Conservation (phyloP, 352 stramenopile species). For the Phytophthora melonis region DNA sequence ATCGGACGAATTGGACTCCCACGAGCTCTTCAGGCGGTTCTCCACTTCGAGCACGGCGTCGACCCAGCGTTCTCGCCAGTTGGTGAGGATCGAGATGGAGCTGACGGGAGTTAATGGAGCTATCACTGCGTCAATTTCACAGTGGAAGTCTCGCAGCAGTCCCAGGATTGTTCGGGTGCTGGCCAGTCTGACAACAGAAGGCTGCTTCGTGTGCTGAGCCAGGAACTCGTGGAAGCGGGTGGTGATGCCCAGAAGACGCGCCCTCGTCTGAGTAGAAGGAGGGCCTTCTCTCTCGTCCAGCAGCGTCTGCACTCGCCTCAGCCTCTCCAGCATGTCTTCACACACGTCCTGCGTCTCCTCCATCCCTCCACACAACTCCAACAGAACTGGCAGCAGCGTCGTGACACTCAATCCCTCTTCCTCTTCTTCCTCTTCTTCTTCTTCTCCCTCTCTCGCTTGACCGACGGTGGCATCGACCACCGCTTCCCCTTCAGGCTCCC, state of each 20-base stretch:
- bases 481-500: slow-evolving; percentile 8
- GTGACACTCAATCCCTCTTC: slow-evolving; percentile 6
- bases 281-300: slow-evolving; percentile 2
- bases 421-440: background rate
- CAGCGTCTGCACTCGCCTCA: slow-evolving; percentile 10
- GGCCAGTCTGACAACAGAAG: slow-evolving; percentile 19
- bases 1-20: slow-evolving; percentile 14
- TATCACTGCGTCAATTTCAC: slow-evolving; percentile 11
- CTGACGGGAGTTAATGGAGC: background rate
- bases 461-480: background rate
- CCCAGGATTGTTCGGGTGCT: slow-evolving; percentile 22
- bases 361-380: slow-evolving; percentile 13
- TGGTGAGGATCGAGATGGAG: background rate
- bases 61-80: slow-evolving; percentile 13
- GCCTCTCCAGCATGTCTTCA: slow-evolving; percentile 20
- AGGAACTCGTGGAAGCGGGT: slow-evolving; percentile 22
- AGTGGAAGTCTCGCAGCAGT: slow-evolving; percentile 8
- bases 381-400: slow-evolving; percentile 3
- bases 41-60: slow-evolving; percentile 4
- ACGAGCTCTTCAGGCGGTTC: slow-evolving; percentile 4
- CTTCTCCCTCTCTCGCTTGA: background rate
- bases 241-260: slow-evolving; percentile 1
- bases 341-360: slow-evolving; percentile 22
- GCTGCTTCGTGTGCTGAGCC: slow-evolving; percentile 18
- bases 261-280: background rate